A percentile compares a stretch with the other conserved stretches of the same genome.
phyloP scores from a whole-genome alignment of 1,284 basidiomycete species.

The Acaromyces ingoldii region DNA sequence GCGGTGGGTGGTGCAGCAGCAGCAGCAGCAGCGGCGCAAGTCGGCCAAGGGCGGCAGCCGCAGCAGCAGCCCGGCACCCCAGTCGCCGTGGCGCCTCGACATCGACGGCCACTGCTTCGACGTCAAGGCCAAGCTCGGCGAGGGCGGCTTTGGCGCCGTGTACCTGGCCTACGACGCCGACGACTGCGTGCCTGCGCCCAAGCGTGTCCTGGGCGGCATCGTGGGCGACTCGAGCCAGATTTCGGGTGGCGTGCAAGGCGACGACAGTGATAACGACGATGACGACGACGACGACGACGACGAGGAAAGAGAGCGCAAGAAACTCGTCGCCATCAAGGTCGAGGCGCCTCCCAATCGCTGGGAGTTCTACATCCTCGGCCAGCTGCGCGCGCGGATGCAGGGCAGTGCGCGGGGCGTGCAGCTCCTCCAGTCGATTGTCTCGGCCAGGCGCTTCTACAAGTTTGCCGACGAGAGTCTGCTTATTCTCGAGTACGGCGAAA shows the following conservation, averaged over 20 bases:
- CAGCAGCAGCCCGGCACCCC: no score
- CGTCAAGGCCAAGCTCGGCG: constrained; percentile 81
- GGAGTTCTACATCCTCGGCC: constrained; percentile 84
- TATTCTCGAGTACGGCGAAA: constrained; percentile 77
- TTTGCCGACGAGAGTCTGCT: constrained; percentile 77
- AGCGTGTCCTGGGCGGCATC: constrained; percentile 9
- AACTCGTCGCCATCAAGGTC: constrained; percentile 79
- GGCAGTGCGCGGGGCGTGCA: constrained; percentile 40
- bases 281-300: constrained; percentile 63
- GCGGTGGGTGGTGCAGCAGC: no score
- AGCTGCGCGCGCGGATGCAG: constrained; percentile 61
- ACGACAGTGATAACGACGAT: constrained; percentile 51
- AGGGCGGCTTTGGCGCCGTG: constrained; percentile 92
- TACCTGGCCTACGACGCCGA: constrained; percentile 64
- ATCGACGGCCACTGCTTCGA: constrained; percentile 60
- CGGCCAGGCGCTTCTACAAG: constrained; percentile 34
- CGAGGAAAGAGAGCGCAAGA: constrained; percentile 59
- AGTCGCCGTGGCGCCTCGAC: constrained; percentile 41
- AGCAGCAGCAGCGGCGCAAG: no score
- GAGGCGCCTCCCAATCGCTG: constrained; percentile 83
- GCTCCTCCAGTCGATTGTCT: constrained; percentile 29
- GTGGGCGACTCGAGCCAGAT: constrained; percentile 10
- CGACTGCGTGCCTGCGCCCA: not conserved
- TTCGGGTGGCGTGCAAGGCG: no score
- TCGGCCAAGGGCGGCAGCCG: no score